A percentile compares a stretch with the other conserved stretches of the same genome.
Conservation (phyloP, 768 basidiomycete species). For the Serendipita sp. region DNA sequence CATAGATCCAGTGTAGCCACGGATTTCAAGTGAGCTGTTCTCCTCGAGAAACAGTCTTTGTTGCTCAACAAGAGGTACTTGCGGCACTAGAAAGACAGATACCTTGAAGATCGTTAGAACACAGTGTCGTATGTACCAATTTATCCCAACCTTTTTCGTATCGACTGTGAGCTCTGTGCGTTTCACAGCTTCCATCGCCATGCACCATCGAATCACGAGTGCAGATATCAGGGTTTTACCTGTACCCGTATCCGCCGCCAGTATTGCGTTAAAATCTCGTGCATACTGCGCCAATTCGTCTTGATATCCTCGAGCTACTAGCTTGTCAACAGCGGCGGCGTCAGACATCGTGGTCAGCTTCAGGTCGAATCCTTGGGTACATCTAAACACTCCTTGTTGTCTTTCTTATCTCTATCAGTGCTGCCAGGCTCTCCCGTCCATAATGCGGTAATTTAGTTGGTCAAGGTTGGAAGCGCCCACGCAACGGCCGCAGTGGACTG, state of each 20-base stretch:
- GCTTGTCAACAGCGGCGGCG: background rate
- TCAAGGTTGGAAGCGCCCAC: background rate
- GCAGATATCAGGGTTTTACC: constrained; percentile 49
- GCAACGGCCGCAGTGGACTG: background rate
- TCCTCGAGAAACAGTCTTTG: constrained; percentile 51
- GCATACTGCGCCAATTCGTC: constrained; percentile 41
- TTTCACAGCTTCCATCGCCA: constrained; percentile 26
- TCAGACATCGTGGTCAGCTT: background rate
- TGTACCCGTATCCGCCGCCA: constrained; percentile 40
- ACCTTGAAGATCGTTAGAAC: background rate
- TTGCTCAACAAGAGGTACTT: constrained; percentile 72
- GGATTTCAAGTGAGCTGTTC: constrained; percentile 50
- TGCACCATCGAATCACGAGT: constrained; percentile 60
- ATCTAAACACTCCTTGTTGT: background rate
- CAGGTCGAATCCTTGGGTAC: background rate
- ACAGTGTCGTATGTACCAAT: background rate
- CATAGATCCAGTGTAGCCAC: constrained; percentile 52
- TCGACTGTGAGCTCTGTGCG: background rate
- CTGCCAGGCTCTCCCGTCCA: background rate
- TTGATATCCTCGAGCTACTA: constrained; percentile 12
- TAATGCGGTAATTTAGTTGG: background rate
- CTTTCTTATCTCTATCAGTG: background rate
- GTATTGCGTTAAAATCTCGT: constrained; percentile 36
- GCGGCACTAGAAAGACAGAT: constrained; percentile 68
- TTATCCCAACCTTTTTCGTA: constrained; percentile 11